These are phyloP conservation scores for Flaveria trinervia DNA, from an alignment of 129 eudicot genomes.

Conservation along the genomic window DNA sequence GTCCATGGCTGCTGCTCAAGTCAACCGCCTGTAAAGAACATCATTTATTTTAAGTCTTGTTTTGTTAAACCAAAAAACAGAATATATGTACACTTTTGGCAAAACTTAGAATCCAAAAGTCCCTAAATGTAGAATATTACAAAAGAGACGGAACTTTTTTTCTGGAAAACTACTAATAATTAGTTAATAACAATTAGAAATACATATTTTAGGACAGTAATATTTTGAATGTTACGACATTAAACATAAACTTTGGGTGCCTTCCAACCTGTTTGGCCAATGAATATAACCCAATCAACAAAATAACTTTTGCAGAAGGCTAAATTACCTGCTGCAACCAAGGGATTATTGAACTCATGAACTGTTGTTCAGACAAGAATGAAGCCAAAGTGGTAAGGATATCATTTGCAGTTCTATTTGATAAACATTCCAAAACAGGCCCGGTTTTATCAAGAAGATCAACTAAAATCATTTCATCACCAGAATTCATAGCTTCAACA, in stretches of 20 bases:
- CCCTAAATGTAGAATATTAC: not conserved
- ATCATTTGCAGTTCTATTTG: constrained; percentile 57
- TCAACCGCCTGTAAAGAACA: constrained; percentile 53
- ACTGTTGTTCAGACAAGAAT: constrained; percentile 63
- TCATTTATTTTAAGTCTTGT: not conserved
- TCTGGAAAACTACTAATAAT: not conserved
- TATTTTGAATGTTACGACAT: not conserved
- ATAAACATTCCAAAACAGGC: constrained; percentile 74
- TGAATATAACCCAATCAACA: not conserved
- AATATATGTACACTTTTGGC: not conserved
- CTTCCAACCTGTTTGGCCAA: not conserved
- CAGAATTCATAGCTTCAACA: constrained; percentile 68
- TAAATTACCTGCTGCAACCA: constrained; percentile 85
- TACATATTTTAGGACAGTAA: not conserved
- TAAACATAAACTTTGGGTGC: not conserved
- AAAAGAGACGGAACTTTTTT: not conserved
- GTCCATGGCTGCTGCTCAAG: constrained; percentile 59
- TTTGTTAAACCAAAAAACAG: not conserved
- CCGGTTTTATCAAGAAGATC: constrained; percentile 92
- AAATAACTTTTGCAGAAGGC: constrained; percentile 8
- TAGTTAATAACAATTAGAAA: not conserved
- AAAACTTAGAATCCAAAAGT: not conserved
- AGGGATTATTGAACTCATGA: constrained; percentile 61
- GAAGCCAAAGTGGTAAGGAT: constrained; percentile 64
- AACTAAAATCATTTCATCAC: constrained; percentile 63